These are phyloP conservation scores for Gracilaria domingensis DNA, from an alignment of 23 red algal genomes.

Conservation along the genomic window DNA sequence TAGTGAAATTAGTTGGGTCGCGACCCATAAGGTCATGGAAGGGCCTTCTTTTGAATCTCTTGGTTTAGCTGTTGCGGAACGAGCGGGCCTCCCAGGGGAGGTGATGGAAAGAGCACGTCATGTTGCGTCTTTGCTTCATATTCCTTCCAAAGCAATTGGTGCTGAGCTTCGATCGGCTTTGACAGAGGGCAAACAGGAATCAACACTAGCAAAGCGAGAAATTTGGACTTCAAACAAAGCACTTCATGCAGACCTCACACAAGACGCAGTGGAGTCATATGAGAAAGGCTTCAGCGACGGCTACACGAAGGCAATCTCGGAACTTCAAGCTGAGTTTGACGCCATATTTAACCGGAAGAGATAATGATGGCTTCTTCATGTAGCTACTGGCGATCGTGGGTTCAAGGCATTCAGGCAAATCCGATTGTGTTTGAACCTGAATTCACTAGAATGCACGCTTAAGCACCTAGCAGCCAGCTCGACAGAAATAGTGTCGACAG, in stretches of 20 bases:
- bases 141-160: constrained; percentile 49
- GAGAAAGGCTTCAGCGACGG: constrained; percentile 47
- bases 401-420: no score
- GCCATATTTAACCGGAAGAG: neutral
- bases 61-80: constrained; percentile 56
- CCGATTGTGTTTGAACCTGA: no score
- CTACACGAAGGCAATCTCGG: constrained; percentile 7
- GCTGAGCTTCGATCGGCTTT: constrained; percentile 43
- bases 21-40: constrained; percentile 48
- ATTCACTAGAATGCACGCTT: no score
- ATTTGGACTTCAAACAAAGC: neutral
- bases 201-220: neutral
- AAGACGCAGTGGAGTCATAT: neutral
- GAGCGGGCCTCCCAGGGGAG: constrained; percentile 48
- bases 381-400: no score
- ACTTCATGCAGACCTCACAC: neutral
- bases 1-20: constrained; percentile 12
- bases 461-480: no score
- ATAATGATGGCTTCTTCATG: no score
- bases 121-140: constrained; percentile 43
- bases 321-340: constrained; percentile 18
- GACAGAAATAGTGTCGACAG: no score
- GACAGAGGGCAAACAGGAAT: neutral
- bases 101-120: constrained; percentile 50
- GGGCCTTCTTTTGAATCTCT: constrained; percentile 66